These are phyloP conservation scores for Pyrenophora tritici-repentis DNA, from an alignment of 2,329 filamentous ascomycete genomes.

Conservation along the genomic window DNA sequence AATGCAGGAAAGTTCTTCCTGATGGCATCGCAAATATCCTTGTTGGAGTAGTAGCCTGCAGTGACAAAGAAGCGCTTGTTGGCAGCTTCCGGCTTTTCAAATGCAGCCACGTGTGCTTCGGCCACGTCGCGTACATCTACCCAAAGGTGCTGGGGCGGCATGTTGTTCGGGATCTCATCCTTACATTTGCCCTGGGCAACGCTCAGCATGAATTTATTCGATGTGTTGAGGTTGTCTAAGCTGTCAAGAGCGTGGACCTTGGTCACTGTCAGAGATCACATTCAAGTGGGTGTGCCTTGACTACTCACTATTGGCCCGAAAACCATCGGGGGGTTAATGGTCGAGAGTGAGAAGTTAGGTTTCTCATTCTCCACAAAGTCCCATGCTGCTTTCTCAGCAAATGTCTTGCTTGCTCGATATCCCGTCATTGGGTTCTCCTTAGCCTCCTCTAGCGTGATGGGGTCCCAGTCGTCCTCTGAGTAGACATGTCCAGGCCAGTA, in stretches of 20 bases:
- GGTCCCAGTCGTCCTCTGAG: slow-evolving; percentile 63
- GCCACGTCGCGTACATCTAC: slow-evolving; percentile 63
- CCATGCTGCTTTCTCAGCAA: slow-evolving; percentile 63
- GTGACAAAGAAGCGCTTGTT: slow-evolving; percentile 67
- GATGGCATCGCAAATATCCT: slow-evolving; percentile 62
- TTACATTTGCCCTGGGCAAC: slow-evolving; percentile 67
- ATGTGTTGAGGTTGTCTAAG: slow-evolving; percentile 71
- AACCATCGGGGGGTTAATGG: slow-evolving; percentile 58
- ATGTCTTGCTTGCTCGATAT: slow-evolving; percentile 64
- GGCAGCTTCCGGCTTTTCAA: slow-evolving; percentile 60
- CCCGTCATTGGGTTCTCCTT: slow-evolving; percentile 49
- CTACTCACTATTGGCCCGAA: slow-evolving; percentile 55
- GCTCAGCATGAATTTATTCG: slow-evolving; percentile 69
- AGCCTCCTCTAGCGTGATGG: slow-evolving; percentile 58
- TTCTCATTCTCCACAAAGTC: slow-evolving; percentile 58
- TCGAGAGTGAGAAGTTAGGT: slow-evolving; percentile 56
- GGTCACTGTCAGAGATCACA: slow-evolving; percentile 12
- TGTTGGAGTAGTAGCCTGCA: slow-evolving; percentile 65
- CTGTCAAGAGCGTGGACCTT: slow-evolving; percentile 63
- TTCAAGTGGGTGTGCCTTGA: neutral
- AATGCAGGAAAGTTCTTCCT: slow-evolving; percentile 61
- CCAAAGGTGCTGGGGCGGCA: slow-evolving; percentile 57
- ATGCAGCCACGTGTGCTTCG: slow-evolving; percentile 64
- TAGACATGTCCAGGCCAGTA: slow-evolving; percentile 56
- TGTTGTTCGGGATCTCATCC: slow-evolving; percentile 53